These are phyloP conservation scores for Paxillus rubicundulus DNA, from an alignment of 768 basidiomycete species.

Conservation along the genomic window DNA sequence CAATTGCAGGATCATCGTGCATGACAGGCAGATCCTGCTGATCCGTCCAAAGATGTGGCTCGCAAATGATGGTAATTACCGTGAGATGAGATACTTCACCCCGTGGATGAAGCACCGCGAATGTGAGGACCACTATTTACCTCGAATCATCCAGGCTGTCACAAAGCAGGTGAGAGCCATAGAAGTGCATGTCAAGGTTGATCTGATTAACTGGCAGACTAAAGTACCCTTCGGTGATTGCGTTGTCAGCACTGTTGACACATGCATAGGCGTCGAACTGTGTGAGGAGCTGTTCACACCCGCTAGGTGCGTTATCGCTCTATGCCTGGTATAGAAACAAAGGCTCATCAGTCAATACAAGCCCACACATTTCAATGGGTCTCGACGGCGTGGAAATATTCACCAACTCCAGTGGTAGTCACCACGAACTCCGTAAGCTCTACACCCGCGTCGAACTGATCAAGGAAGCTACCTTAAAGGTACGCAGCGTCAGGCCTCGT, in stretches of 20 bases:
- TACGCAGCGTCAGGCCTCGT: slow-evolving; percentile 22
- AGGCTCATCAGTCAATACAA: slow-evolving; percentile 30
- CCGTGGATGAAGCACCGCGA: slow-evolving; percentile 91
- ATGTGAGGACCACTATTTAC: slow-evolving; percentile 90
- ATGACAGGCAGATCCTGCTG: slow-evolving; percentile 82
- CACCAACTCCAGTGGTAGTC: slow-evolving; percentile 97
- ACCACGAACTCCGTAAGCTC: slow-evolving; percentile 97
- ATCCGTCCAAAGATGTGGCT: slow-evolving; percentile 99
- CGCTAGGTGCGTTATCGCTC: slow-evolving; percentile 56
- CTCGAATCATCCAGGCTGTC: slow-evolving; percentile 81
- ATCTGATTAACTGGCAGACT: slow-evolving; percentile 40
- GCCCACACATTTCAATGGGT: slow-evolving; percentile 97
- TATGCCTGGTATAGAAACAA: background rate
- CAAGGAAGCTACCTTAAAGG: slow-evolving; percentile 95
- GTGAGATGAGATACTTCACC: slow-evolving; percentile 85
- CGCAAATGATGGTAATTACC: slow-evolving; percentile 97
- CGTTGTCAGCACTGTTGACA: slow-evolving; percentile 89
- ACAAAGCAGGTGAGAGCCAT: slow-evolving; percentile 71
- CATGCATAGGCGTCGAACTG: slow-evolving; percentile 93
- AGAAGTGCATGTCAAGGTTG: background rate
- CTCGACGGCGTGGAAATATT: slow-evolving; percentile 99
- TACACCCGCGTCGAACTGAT: slow-evolving; percentile 90
- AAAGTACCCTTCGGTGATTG: slow-evolving; percentile 97
- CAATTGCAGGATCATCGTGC: slow-evolving; percentile 90
- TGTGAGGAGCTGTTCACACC: slow-evolving; percentile 99